phyloP scores from a whole-genome alignment of 1,284 basidiomycete species.

The Ceratobasidium sp. region DNA sequence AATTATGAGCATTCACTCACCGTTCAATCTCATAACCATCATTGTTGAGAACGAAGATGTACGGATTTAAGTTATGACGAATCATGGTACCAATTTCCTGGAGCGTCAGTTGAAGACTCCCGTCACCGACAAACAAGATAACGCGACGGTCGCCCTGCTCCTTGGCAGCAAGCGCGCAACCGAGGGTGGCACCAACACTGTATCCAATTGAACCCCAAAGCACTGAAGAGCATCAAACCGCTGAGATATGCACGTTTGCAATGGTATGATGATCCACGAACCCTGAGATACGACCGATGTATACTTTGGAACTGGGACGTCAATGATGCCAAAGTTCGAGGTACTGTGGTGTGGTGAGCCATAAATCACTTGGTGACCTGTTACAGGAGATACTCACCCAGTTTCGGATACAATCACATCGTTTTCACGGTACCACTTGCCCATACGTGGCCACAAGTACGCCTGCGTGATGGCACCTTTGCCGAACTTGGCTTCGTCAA shows the following conservation, averaged over 20 bases:
- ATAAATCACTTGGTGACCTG: not conserved
- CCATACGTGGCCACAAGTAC: slow-evolving; percentile 87
- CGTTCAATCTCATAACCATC: slow-evolving; percentile 89
- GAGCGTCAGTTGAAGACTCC: slow-evolving; percentile 64
- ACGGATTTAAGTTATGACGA: slow-evolving; percentile 69
- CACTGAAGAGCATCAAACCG: slow-evolving; percentile 55
- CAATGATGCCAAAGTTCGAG: slow-evolving; percentile 75
- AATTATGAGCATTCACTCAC: slow-evolving; percentile 66
- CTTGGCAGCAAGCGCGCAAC: slow-evolving; percentile 77
- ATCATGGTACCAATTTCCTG: slow-evolving; percentile 76
- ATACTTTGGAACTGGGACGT: slow-evolving; percentile 74
- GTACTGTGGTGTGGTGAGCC: slow-evolving; percentile 52
- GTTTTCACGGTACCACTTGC: slow-evolving; percentile 74
- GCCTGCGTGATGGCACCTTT: slow-evolving; percentile 66
- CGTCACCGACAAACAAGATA: slow-evolving; percentile 88
- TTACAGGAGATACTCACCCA: slow-evolving; percentile 53
- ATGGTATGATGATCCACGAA: slow-evolving; percentile 47
- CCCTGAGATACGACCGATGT: slow-evolving; percentile 71
- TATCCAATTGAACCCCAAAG: slow-evolving; percentile 89
- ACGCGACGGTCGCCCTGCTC: slow-evolving; percentile 70
- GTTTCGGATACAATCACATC: slow-evolving; percentile 89
- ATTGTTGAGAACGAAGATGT: slow-evolving; percentile 88
- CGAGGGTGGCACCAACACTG: slow-evolving; percentile 77
- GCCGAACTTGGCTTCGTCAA: slow-evolving; percentile 48
- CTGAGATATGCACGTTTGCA: slow-evolving; percentile 50